A percentile compares a stretch with the other conserved stretches of the same genome.
These are phyloP conservation scores for Lanmaoa rubissima DNA, from an alignment of 768 basidiomycete genomes.

Conservation along the genomic window DNA sequence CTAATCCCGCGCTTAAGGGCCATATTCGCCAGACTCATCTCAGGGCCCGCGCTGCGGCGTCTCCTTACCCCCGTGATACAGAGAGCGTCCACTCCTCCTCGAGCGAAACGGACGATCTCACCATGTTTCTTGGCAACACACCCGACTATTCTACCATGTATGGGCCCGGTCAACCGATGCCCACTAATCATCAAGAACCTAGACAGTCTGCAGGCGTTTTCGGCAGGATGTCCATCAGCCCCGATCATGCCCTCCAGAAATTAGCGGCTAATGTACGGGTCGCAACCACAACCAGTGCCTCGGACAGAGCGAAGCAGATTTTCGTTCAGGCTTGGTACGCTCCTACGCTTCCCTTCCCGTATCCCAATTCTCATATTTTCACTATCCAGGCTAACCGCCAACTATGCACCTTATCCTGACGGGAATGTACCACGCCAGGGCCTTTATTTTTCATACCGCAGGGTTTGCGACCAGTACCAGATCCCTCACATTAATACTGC, in stretches of 20 bases:
- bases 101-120: constrained; percentile 84
- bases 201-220: constrained; percentile 73
- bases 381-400: constrained; percentile 76
- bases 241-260: constrained; percentile 81
- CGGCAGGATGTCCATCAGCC: constrained; percentile 70
- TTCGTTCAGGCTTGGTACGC: constrained; percentile 90
- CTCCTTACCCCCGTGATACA: constrained; percentile 82
- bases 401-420: constrained; percentile 89
- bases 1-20: constrained; percentile 74
- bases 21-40: constrained; percentile 74
- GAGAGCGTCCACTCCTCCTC: constrained; percentile 87
- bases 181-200: constrained; percentile 38
- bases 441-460: constrained; percentile 88
- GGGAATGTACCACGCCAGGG: constrained; percentile 94
- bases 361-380: constrained; percentile 18
- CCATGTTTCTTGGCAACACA: constrained; percentile 65
- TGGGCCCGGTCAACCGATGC: constrained; percentile 41
- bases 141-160: constrained; percentile 72
- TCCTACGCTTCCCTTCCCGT: constrained; percentile 17
- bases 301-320: constrained; percentile 88
- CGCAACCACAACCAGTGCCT: constrained; percentile 88
- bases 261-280: constrained; percentile 83
- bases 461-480: constrained; percentile 89
- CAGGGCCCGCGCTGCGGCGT: constrained; percentile 76
- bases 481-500: constrained; percentile 96